These are phyloP conservation scores for Hamigera avellanea DNA, from an alignment of 495 filamentous ascomycete species.

Conservation along the genomic window DNA sequence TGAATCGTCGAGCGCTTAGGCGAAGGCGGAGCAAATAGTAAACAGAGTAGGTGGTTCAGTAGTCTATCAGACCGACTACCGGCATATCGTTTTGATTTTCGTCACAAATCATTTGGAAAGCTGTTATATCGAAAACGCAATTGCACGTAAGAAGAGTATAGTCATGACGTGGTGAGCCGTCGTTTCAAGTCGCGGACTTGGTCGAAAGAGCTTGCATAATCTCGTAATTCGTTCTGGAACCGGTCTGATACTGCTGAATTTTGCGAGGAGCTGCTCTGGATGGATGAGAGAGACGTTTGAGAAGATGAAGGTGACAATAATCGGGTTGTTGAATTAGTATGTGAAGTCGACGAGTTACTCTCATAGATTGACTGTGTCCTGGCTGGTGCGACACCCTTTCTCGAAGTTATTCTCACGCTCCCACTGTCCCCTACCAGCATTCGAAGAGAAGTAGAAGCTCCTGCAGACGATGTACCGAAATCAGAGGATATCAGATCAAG, in stretches of 20 bases:
- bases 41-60: not conserved
- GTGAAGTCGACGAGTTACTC: conserved; percentile 8
- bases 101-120: too few species aligned
- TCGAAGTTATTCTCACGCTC: not conserved
- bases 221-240: conserved; percentile 66
- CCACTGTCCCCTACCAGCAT: conserved; percentile 20
- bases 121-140: too few species aligned
- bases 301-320: conserved; percentile 69
- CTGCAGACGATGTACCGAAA: conserved; percentile 30
- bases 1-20: too few species aligned
- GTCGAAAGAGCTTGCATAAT: conserved; percentile 83
- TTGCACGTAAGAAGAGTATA: not conserved
- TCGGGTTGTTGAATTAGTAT: conserved; percentile 12
- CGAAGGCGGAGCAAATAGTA: not conserved
- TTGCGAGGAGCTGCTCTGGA: conserved; percentile 49
- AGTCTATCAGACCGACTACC: too few species aligned
- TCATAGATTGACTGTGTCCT: conserved; percentile 1
- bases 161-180: conserved; percentile 35
- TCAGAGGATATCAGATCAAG: conserved; percentile 54
- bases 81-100: too few species aligned
- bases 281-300: conserved; percentile 72
- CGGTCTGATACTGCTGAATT: conserved; percentile 55
- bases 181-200: conserved; percentile 57
- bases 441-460: conserved; percentile 19
- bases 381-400: too few species aligned